Evolutionary conservation across 768 basidiomycete species (phyloP), one percentile per base, ranked within the genome.

Genomic region (Leccinum variicolor): DNA sequence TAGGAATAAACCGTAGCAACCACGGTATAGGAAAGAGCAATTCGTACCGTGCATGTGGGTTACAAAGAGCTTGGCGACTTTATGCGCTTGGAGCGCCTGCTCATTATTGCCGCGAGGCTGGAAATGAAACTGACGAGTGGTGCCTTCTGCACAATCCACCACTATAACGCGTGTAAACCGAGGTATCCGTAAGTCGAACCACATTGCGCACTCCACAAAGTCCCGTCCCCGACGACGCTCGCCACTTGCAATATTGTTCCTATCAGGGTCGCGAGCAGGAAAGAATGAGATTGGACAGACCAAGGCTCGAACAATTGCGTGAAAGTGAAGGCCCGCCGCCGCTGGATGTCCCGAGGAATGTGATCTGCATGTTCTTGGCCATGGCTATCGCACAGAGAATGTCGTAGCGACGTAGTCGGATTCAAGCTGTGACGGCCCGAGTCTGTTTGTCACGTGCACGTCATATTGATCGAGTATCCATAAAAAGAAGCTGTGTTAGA

Each of bases 81-180:
- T 81, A 34, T 68, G 76, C 17, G 78, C 65, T 64, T 76, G 79
- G 55, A 84, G 64, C 50, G 64, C 41, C 65, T 63, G 50, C 60
- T 70, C 54, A 43, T 60, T 60, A 63, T 64, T 58, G 31, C 63
- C 54, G 49, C 60, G 64, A n/a, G 84, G 83, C 57, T 88, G 85
- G 5, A 74, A 71, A 17, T 75, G 72, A 61, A 92, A 85, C 66
- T 92, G 90, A 26, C 87, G 77, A 14, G 81, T 73, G 13, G 90
- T 91, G 34, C 91, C 91, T 72, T 92, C 89, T 14, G 88, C 90
- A 71, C 90, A 90, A 69, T 92, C 90, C 21, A 92, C 79, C 86
- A 92, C 89, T 90, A 64, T 26, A 45, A 48, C 13, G 29, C 23
- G 43, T 15, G 47, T 48, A 54, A 60, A 58, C 59, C 51, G 58